Evolutionary conservation across 371 early-diverging fungal species (phyloP).

Genomic region (Mucor mucedo): DNA sequence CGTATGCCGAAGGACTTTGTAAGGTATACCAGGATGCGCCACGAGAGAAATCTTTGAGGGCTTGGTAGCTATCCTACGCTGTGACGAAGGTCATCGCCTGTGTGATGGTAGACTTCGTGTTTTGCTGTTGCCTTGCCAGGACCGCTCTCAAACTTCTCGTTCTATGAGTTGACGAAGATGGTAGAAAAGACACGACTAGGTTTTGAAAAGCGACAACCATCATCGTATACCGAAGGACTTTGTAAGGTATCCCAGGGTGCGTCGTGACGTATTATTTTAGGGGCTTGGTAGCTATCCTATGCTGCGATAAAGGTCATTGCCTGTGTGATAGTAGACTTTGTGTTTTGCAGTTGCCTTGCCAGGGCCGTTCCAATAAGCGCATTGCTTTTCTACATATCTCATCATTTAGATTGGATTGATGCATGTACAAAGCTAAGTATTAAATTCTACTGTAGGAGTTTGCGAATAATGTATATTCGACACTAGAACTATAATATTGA

Average conservation of each 20-base stretch:
- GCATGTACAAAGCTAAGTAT: constrained; percentile 2
- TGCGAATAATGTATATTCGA: too few species aligned
- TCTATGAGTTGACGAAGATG: too few species aligned
- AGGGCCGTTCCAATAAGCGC: constrained; percentile 1
- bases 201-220: constrained; percentile 1
- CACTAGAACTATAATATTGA: not conserved
- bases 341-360: constrained; percentile 1
- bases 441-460: not conserved
- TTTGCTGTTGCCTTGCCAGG: constrained; percentile 1
- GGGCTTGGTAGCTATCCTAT: constrained; percentile 1
- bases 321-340: too few species aligned
- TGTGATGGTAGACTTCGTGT: not conserved
- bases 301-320: constrained; percentile 3
- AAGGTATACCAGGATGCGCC: not conserved
- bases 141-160: too few species aligned
- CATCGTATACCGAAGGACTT: constrained; percentile 1
- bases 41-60: not conserved
- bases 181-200: too few species aligned
- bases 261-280: not conserved
- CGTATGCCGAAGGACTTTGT: constrained; percentile 1
- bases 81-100: constrained; percentile 2
- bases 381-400: constrained; percentile 3
- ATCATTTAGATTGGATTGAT: not conserved
- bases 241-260: not conserved
- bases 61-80: constrained; percentile 4